Base-by-base conservation (phyloP, 1,139 yeast species). In the Geotrichum restrictum region DNA sequence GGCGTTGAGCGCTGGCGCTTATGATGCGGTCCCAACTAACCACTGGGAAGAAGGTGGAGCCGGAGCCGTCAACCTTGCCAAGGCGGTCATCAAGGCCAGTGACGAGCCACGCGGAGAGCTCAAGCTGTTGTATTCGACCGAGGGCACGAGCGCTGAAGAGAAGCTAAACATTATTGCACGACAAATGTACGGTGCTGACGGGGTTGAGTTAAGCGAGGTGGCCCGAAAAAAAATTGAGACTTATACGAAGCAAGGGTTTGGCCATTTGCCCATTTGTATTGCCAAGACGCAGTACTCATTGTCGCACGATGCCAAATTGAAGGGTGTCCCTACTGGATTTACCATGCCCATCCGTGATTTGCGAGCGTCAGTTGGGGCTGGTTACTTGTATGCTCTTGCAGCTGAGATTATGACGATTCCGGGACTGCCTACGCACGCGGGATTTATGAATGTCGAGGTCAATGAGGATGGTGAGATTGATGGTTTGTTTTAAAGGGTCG, bases 1-100 rank as follows among this genome's bases (percentile, higher is more conserved):
- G 65, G 82, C 98, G 11, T 67, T 88, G 62, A 83, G 82, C 69
- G 96, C 96, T 11, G 98, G 98, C 64, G 98, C 98, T 33, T 74
- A 74, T 57, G 97, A 88, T 67, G 98, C 98, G 27, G 85, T 93
- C 64, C 88, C 88, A 34, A 86, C 97, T 24, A 86, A 88, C 77
- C 98, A 93, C 73, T 93, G 97, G 97, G 96, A 88, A 71, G 86
- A 88, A 75, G 98, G 98, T 74, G 98, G 98, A 62, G 75, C 76
- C 62, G 98, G 98, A 65, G 98, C 98, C 8, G 79, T 87, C 58
- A 85, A 79, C 56, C 80, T 93, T 61, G 98, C 98, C 55, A 67
- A 83, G 55, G 95, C 95, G 58, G 94, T 91, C 56, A 81, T 89
- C 60, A 75, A 77, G 57, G 95, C 95, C 45, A 59, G 69, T 49